Percentiles rank a stretch among this genome's conserved stretches.
Evolutionary conservation across 2,329 filamentous ascomycete genomes (phyloP).

Genomic region (Lizonia empirigonia): DNA sequence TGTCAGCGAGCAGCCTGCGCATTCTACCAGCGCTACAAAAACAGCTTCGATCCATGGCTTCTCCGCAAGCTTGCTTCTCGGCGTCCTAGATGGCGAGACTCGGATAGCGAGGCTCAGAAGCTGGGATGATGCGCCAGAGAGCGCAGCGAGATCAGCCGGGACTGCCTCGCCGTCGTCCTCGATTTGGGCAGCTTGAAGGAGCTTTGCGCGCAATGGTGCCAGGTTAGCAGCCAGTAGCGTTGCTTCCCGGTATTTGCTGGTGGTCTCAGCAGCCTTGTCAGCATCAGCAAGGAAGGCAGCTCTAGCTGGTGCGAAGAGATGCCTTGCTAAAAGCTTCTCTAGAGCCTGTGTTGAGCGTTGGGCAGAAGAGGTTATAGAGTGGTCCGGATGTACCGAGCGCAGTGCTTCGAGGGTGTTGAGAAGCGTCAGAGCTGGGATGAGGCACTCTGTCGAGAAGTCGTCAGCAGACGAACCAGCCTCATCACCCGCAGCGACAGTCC

Average conservation of each 20-base stretch:
- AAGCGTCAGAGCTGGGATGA: conserved; percentile 40
- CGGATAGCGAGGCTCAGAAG: conserved; percentile 52
- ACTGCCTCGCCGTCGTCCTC: conserved; percentile 33
- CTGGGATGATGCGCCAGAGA: conserved; percentile 37
- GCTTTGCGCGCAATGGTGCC: conserved; percentile 35
- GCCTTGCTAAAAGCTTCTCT: conserved; percentile 49
- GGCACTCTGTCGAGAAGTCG: conserved; percentile 47
- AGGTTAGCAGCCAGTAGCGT: conserved; percentile 29
- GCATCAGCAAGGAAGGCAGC: conserved; percentile 43
- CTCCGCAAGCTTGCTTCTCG: conserved; percentile 49
- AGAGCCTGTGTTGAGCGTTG: conserved; percentile 28
- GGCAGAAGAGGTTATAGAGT: background rate
- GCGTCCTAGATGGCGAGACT: conserved; percentile 48
- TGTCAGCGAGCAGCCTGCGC: conserved; percentile 38
- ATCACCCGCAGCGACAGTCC: conserved; percentile 34
- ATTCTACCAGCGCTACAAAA: conserved; percentile 47
- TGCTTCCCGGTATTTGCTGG: conserved; percentile 17
- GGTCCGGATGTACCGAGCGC: conserved; percentile 2
- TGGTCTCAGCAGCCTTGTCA: conserved; percentile 3
- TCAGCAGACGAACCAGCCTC: conserved; percentile 39
- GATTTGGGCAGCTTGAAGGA: conserved; percentile 41
- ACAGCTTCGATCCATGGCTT: conserved; percentile 53
- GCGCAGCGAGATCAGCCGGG: conserved; percentile 25
- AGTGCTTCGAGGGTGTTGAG: conserved; percentile 25
- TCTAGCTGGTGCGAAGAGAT: conserved; percentile 51